Conservation (phyloP, 345 rosid genomes). For the Camelina sativa region DNA sequence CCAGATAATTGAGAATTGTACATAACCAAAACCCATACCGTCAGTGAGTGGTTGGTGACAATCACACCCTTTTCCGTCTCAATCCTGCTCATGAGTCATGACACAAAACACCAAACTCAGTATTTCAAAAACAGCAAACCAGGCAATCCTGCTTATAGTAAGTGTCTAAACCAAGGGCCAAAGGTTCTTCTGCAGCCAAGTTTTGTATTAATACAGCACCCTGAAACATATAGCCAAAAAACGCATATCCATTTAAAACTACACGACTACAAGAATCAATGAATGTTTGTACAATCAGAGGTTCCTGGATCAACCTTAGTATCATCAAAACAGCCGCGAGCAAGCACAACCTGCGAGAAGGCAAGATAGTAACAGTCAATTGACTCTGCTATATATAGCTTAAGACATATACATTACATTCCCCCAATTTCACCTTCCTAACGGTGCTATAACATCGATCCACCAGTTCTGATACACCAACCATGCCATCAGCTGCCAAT, state of each 20-base stretch:
- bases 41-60: slow-evolving; percentile 85
- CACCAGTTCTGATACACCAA: slow-evolving; percentile 86
- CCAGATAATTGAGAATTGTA: not conserved
- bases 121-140: slow-evolving; percentile 23
- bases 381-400: slow-evolving; percentile 4
- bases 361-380: slow-evolving; percentile 5
- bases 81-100: slow-evolving; percentile 58
- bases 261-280: slow-evolving; percentile 24
- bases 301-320: slow-evolving; percentile 68
- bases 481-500: slow-evolving; percentile 86
- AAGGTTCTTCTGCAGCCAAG: slow-evolving; percentile 86
- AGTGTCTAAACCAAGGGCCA: slow-evolving; percentile 86
- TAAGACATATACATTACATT: not conserved
- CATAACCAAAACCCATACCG: slow-evolving; percentile 54
- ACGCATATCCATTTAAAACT: slow-evolving; percentile 33
- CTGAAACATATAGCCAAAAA: slow-evolving; percentile 53
- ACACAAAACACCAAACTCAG: slow-evolving; percentile 24
- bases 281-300: slow-evolving; percentile 24
- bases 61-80: slow-evolving; percentile 95
- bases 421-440: slow-evolving; percentile 64
- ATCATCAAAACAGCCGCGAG: slow-evolving; percentile 94
- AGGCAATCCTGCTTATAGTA: slow-evolving; percentile 97
- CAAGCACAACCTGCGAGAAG: slow-evolving; percentile 70
- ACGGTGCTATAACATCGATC: slow-evolving; percentile 65
- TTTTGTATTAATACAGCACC: slow-evolving; percentile 83